Evolutionary conservation across 768 basidiomycete genomes (phyloP).

Genomic region (Gymnopilus junonius): DNA sequence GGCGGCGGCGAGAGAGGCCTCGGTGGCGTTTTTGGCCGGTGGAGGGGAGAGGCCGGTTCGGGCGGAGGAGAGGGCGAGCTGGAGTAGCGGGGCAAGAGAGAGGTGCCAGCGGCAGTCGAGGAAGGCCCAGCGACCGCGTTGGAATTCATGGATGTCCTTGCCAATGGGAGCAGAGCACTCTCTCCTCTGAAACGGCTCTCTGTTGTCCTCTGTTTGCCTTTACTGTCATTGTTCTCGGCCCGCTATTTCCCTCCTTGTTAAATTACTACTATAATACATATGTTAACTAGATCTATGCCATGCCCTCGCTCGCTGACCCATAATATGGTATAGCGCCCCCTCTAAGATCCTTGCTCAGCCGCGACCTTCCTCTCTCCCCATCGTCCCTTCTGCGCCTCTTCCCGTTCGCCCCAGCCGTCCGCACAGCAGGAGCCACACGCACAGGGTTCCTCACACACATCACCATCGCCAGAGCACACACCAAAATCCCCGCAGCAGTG

Average conservation of each 20-base stretch:
- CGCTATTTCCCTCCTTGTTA: background rate
- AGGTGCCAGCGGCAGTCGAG: slow-evolving; percentile 20
- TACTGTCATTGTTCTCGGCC: background rate
- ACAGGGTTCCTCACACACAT: slow-evolving; percentile 47
- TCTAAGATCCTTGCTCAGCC: slow-evolving; percentile 52
- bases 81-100: slow-evolving; percentile 12
- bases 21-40: slow-evolving; percentile 23
- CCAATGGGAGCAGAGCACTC: slow-evolving; percentile 15
- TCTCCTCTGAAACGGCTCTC: slow-evolving; percentile 17
- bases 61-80: slow-evolving; percentile 18
- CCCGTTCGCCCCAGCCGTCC: slow-evolving; percentile 21
- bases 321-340: slow-evolving; percentile 37
- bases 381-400: slow-evolving; percentile 24
- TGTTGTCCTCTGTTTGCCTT: slow-evolving; percentile 18
- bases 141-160: slow-evolving; percentile 44
- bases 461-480: slow-evolving; percentile 39
- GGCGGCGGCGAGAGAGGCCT: slow-evolving; percentile 25
- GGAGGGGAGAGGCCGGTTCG: slow-evolving; percentile 32
- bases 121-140: slow-evolving; percentile 74
- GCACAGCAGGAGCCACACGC: slow-evolving; percentile 13
- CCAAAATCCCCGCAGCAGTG: slow-evolving; percentile 54
- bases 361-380: slow-evolving; percentile 48
- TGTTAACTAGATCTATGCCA: background rate
- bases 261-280: background rate
- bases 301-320: background rate